Conservation (phyloP, 2,329 filamentous ascomycete genomes). For the Elsinoe arachidis region DNA sequence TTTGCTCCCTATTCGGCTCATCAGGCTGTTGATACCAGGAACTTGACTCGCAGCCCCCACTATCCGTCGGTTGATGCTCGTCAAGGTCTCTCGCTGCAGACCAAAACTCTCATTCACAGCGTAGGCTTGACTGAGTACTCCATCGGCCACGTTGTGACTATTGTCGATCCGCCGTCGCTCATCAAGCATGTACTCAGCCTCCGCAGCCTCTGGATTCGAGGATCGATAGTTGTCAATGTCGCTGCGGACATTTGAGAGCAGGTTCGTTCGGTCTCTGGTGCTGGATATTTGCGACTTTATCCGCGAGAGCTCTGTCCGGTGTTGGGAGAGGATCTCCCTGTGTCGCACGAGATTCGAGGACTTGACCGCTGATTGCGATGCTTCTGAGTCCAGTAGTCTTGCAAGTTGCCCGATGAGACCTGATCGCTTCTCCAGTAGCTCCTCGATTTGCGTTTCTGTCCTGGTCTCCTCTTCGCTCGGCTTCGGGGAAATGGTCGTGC, state of each 20-base stretch:
- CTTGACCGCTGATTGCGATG: constrained; percentile 86
- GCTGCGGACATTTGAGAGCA: constrained; percentile 80
- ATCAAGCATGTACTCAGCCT: constrained; percentile 95
- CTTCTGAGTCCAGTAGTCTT: constrained; percentile 87
- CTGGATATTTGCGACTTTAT: constrained; percentile 65
- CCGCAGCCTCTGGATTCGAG: constrained; percentile 65
- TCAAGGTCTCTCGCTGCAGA: constrained; percentile 76
- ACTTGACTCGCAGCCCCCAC: constrained; percentile 82
- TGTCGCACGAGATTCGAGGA: constrained; percentile 91
- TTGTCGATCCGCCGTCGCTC: constrained; percentile 80
- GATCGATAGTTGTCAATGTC: constrained; percentile 87
- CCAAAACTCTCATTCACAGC: constrained; percentile 89
- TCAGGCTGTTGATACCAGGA: constrained; percentile 85
- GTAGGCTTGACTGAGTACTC: constrained; percentile 88
- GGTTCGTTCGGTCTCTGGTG: constrained; percentile 77
- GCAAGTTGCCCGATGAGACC: constrained; percentile 70
- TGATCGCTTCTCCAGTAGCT: constrained; percentile 81
- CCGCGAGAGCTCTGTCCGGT: constrained; percentile 71
- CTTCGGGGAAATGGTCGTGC: constrained; percentile 69
- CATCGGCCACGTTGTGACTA: constrained; percentile 81
- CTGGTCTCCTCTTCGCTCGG: constrained; percentile 76
- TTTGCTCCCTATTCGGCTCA: constrained; percentile 85
- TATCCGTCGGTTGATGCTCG: constrained; percentile 84
- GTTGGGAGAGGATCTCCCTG: constrained; percentile 79
- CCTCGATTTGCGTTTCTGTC: constrained; percentile 72